Conservation (phyloP, 2,329 filamentous ascomycete genomes). For the Sphaerostilbella broomeana region DNA sequence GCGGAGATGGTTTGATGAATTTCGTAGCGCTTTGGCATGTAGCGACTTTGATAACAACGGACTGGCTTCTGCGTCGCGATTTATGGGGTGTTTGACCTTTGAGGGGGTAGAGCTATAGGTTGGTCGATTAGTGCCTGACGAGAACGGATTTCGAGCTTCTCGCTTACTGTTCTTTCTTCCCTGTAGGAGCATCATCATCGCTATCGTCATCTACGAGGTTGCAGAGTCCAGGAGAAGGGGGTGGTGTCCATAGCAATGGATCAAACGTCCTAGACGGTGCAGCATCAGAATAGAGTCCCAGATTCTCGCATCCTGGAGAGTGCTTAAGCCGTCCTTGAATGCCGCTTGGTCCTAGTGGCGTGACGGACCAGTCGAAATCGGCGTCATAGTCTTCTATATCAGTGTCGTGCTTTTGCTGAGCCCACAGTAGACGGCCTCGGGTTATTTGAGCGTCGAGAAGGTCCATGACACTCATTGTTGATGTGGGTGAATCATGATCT, state of each 20-base stretch:
- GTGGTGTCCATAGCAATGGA: slow-evolving; percentile 16
- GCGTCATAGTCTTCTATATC: slow-evolving; percentile 12
- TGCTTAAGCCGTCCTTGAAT: slow-evolving; percentile 18
- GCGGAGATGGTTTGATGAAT: slow-evolving; percentile 4
- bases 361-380: slow-evolving; percentile 7
- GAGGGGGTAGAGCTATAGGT: too few species aligned
- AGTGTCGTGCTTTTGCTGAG: slow-evolving; percentile 1
- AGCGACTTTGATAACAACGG: too few species aligned
- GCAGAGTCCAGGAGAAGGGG: slow-evolving; percentile 18
- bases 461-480: slow-evolving; percentile 20
- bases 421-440: slow-evolving; percentile 13
- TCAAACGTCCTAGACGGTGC: not conserved
- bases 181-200: too few species aligned
- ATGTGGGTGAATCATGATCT: slow-evolving; percentile 12
- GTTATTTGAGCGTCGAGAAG: slow-evolving; percentile 24
- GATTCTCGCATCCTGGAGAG: slow-evolving; percentile 21
- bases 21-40: too few species aligned
- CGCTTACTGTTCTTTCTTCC: too few species aligned
- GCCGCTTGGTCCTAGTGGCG: not conserved
- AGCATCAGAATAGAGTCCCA: slow-evolving; percentile 12
- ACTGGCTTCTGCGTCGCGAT: not conserved
- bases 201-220: too few species aligned
- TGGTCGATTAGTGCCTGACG: too few species aligned
- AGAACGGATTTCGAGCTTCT: too few species aligned
- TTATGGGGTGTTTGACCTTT: too few species aligned